These are phyloP conservation scores for Suillus variegatus DNA, from an alignment of 768 basidiomycete genomes.

Conservation along the genomic window DNA sequence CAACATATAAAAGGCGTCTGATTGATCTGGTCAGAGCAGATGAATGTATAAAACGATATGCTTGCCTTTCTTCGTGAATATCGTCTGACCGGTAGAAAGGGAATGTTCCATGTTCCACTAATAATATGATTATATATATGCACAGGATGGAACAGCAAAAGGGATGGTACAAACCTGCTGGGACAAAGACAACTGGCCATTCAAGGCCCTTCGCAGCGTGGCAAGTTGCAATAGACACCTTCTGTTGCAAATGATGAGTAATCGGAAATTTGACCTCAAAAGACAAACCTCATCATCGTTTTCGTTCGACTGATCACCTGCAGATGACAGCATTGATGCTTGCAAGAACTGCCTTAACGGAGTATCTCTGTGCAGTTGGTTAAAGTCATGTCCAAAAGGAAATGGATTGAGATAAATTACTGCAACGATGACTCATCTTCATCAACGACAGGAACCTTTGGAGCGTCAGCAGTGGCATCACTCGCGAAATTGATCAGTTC, in stretches of 20 bases:
- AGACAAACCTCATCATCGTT: conserved; percentile 45
- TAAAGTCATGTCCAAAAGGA: background rate
- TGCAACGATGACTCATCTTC: background rate
- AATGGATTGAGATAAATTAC: background rate
- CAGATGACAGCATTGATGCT: conserved; percentile 81
- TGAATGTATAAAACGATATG: background rate
- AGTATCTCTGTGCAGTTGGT: conserved; percentile 39
- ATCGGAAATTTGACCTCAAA: background rate
- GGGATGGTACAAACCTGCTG: conserved; percentile 49
- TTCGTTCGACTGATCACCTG: conserved; percentile 63
- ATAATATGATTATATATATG: background rate
- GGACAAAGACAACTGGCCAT: conserved; percentile 88
- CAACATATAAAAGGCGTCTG: conserved; percentile 85
- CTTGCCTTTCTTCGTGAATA: conserved; percentile 77
- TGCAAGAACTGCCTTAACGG: conserved; percentile 74
- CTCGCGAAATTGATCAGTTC: conserved; percentile 81
- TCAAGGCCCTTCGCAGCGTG: conserved; percentile 91
- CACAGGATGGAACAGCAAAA: background rate
- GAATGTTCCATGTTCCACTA: conserved; percentile 74
- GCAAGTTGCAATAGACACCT: conserved; percentile 83
- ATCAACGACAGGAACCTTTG: background rate
- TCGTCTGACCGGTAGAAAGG: conserved; percentile 77
- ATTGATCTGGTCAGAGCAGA: background rate
- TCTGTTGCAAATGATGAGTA: conserved; percentile 41
- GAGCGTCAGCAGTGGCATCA: conserved; percentile 45